Conservation (phyloP, 345 rosid genomes). For the Carallia pectinifolia region DNA sequence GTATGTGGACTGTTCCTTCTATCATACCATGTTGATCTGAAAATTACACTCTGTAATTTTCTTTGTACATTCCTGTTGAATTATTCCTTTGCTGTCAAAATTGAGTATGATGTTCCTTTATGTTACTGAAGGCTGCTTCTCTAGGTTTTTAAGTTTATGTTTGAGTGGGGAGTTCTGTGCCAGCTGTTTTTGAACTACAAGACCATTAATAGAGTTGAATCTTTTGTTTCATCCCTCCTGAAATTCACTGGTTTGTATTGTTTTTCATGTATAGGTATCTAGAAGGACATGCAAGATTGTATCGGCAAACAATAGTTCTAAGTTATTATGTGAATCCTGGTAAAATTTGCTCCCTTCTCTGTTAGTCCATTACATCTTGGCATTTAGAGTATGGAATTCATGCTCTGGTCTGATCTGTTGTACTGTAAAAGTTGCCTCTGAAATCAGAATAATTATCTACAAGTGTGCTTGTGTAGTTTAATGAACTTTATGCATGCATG, state of each 20-base stretch:
- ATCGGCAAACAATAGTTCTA: constrained; percentile 73
- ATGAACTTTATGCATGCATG: not conserved
- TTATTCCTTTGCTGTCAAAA: not conserved
- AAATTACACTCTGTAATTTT: not conserved
- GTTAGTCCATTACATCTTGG: not conserved
- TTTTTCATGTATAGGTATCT: constrained; percentile 58
- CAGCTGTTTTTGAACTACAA: too few species aligned
- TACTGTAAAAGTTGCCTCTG: not conserved
- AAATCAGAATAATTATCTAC: not conserved
- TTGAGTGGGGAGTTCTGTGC: not conserved
- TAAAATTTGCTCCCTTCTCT: constrained; percentile 22
- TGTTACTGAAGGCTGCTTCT: not conserved
- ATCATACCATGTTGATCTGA: not conserved
- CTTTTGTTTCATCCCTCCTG: not conserved
- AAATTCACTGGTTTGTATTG: constrained; percentile 5
- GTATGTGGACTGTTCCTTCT: constrained; percentile 34
- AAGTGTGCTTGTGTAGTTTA: not conserved
- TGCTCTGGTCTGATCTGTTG: not conserved
- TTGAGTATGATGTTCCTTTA: not conserved
- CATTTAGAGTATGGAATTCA: not conserved
- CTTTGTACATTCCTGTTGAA: not conserved
- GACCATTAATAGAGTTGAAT: not conserved
- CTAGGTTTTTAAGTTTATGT: constrained; percentile 7
- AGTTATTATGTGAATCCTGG: constrained; percentile 84
- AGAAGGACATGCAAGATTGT: constrained; percentile 74